A percentile compares a stretch with the other conserved stretches of the same genome.
These are phyloP conservation scores for Cenchrus americanus DNA, from an alignment of 176 grass and related monocot species.

Conservation along the genomic window DNA sequence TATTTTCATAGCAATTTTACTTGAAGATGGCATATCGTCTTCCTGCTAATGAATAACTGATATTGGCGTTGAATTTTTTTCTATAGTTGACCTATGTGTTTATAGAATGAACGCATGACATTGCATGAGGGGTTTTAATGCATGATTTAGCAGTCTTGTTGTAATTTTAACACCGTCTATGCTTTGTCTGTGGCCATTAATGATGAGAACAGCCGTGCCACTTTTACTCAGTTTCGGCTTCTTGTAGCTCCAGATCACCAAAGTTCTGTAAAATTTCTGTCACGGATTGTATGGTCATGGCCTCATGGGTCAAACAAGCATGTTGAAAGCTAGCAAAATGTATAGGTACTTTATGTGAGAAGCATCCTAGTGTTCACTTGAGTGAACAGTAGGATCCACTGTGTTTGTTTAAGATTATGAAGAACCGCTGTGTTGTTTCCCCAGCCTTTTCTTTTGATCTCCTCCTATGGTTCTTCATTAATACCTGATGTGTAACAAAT, in stretches of 20 bases:
- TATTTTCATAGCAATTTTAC: slow-evolving; percentile 9
- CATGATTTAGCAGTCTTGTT: background rate
- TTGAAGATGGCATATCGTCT: background rate
- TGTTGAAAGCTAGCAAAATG: background rate
- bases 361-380: background rate
- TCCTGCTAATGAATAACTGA: slow-evolving; percentile 30
- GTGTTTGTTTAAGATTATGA: too few species aligned
- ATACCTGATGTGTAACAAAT: too few species aligned
- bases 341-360: background rate
- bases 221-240: background rate
- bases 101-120: slow-evolving; percentile 3
- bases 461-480: too few species aligned
- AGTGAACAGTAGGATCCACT: too few species aligned
- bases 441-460: too few species aligned
- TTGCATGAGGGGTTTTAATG: background rate
- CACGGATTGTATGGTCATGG: background rate
- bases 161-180: background rate
- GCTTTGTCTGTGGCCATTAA: slow-evolving; percentile 21
- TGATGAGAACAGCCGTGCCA: background rate
- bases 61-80: background rate
- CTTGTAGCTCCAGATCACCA: background rate
- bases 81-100: background rate
- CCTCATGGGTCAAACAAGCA: background rate
- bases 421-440: background rate
- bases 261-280: background rate